phyloP scores from a whole-genome alignment of 345 rosid genomes.

The Murraya paniculata region DNA sequence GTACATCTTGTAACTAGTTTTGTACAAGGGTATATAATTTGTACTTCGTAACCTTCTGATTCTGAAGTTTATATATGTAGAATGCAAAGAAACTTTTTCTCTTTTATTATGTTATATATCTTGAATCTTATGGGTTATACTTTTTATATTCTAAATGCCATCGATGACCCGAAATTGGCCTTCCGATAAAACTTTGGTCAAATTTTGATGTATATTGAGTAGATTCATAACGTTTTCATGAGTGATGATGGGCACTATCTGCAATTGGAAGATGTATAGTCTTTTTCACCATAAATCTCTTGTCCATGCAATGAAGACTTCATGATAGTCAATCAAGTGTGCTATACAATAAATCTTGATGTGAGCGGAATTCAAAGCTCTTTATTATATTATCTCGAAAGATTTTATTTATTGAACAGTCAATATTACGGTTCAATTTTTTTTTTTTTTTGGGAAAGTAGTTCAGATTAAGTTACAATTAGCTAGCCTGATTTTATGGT shows the following conservation, averaged over 20 bases:
- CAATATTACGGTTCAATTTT: no score
- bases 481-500: no score
- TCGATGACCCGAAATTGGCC: not conserved
- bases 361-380: not conserved
- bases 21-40: slow-evolving; percentile 20
- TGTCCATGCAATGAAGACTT: not conserved
- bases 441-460: no score
- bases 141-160: not conserved
- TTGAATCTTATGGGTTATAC: not conserved
- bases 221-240: not conserved
- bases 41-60: slow-evolving; percentile 17
- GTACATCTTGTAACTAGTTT: slow-evolving; percentile 32
- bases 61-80: not conserved
- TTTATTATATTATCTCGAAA: not conserved
- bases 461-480: no score
- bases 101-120: not conserved
- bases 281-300: not conserved
- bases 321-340: no score
- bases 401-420: no score
- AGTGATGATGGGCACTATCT: not conserved
- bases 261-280: not conserved
- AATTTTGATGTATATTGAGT: not conserved
- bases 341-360: no score
- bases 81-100: not conserved
- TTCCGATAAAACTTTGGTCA: not conserved